phyloP scores from a whole-genome alignment of 352 stramenopile species.

The Globisporangium nagaii region DNA sequence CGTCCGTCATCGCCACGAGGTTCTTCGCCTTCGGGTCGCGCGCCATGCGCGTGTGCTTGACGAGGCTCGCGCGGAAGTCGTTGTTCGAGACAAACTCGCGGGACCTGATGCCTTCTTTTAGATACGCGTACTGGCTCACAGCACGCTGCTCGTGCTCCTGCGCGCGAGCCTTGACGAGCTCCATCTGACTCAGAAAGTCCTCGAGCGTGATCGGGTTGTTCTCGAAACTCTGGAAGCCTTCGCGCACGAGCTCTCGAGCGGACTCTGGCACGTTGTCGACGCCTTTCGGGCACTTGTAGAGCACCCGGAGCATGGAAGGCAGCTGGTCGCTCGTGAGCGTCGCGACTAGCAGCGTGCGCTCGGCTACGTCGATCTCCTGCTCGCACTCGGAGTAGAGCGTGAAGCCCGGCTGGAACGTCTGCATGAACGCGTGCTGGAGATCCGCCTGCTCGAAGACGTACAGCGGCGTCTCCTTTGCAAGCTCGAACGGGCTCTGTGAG shows the following conservation, averaged over 20 bases:
- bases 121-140: slow-evolving; percentile 25
- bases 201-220: slow-evolving; percentile 9
- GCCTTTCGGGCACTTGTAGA: slow-evolving; percentile 60
- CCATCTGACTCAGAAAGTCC: slow-evolving; percentile 31
- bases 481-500: slow-evolving; percentile 53
- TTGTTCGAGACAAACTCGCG: slow-evolving; percentile 59
- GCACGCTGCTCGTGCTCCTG: slow-evolving; percentile 23
- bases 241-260: slow-evolving; percentile 16
- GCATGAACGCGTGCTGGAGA: slow-evolving; percentile 61
- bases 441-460: slow-evolving; percentile 46
- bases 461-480: slow-evolving; percentile 46
- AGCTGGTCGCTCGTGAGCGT: slow-evolving; percentile 37
- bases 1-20: slow-evolving; percentile 40
- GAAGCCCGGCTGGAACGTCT: slow-evolving; percentile 41
- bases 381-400: slow-evolving; percentile 50
- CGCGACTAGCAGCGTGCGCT: slow-evolving; percentile 18
- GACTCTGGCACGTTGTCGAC: slow-evolving; percentile 45
- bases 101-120: slow-evolving; percentile 23
- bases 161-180: slow-evolving; percentile 22
- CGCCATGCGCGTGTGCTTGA: slow-evolving; percentile 56
- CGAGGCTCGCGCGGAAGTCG: slow-evolving; percentile 39
- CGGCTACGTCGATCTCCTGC: slow-evolving; percentile 33
- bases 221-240: slow-evolving; percentile 12
- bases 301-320: slow-evolving; percentile 25
- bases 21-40: slow-evolving; percentile 40